Evolutionary conservation across 257 asterid species (phyloP).

Genomic region (Solanum lycopersicoides): DNA sequence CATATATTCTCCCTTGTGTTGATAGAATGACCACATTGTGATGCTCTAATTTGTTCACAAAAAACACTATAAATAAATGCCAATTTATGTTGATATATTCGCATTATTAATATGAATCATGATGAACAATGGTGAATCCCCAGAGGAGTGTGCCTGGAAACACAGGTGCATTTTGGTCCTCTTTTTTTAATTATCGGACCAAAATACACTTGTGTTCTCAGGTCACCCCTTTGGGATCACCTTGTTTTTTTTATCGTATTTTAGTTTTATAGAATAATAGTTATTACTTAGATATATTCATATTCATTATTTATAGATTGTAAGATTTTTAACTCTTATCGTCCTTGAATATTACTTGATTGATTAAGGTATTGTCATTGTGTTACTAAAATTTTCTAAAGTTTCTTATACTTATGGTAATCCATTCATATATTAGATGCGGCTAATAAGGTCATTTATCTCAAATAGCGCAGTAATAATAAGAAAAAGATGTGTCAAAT

Average conservation of each 20-base stretch:
- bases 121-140: constrained; percentile 1
- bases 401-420: not conserved
- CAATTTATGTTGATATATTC: not conserved
- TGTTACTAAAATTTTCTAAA: not conserved
- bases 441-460: not conserved
- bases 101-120: not conserved
- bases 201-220: constrained; percentile 35
- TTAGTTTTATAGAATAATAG: not conserved
- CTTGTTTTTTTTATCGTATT: not conserved
- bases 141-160: constrained; percentile 35
- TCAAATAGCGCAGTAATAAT: not conserved
- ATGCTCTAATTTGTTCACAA: not conserved
- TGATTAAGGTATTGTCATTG: not conserved
- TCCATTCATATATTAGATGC: not conserved
- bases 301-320: not conserved
- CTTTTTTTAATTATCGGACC: no score
- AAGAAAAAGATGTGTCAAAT: no score
- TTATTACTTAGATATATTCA: no score
- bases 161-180: constrained; percentile 15
- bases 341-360: not conserved
- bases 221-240: constrained; percentile 41
- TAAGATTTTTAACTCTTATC: not conserved
- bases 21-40: constrained; percentile 10
- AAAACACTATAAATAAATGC: not conserved
- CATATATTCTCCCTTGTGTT: constrained; percentile 1